Conservation (phyloP, 2,329 filamentous ascomycete genomes). For the Cercospora sp. region DNA sequence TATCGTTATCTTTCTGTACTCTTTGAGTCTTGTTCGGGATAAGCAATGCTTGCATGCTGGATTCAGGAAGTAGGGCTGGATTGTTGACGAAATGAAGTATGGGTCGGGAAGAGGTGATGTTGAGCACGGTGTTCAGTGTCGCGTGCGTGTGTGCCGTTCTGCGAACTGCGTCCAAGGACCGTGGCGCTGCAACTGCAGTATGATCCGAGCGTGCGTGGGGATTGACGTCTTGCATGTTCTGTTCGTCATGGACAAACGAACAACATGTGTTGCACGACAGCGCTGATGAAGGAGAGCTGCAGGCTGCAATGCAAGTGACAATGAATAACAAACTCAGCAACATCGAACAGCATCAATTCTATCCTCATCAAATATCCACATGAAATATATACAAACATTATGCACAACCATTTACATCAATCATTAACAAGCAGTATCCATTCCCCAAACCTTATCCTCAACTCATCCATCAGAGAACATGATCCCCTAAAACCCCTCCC, state of each 20-base stretch:
- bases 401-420: background rate
- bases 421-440: background rate
- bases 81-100: background rate
- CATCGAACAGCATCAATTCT: background rate
- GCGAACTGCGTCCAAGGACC: background rate
- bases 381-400: background rate
- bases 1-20: background rate
- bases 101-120: background rate
- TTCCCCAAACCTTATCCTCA: no score
- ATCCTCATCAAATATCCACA: background rate
- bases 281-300: background rate
- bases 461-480: no score
- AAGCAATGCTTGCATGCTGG: background rate
- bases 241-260: background rate
- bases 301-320: background rate
- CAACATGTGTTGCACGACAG: background rate
- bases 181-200: background rate
- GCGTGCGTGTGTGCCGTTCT: background rate
- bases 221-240: background rate
- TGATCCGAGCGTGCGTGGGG: background rate
- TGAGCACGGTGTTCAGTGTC: background rate
- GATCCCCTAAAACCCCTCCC: slow-evolving; percentile 31
- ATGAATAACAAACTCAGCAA: background rate
- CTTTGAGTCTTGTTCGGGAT: background rate
- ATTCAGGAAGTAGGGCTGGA: background rate